Evolutionary conservation across 306 rosid species (phyloP).

Genomic region (Canavalia ensiformis): DNA sequence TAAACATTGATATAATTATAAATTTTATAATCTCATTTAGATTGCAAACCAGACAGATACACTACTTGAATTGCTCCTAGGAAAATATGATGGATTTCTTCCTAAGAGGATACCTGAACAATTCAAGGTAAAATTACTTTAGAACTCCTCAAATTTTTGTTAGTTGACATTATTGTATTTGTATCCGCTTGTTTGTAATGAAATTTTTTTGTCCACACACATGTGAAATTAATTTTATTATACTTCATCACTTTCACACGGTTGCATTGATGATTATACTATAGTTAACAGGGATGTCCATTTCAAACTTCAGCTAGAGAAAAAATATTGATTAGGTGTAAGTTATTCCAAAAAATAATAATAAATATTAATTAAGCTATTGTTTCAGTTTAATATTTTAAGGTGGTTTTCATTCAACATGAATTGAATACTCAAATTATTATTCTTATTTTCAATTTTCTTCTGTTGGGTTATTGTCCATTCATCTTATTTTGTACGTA

Average conservation of each 20-base stretch:
- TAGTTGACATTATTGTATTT: background rate
- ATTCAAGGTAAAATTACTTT: too few relatives aligned
- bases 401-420: background rate
- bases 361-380: conserved; percentile 8
- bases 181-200: background rate
- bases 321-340: background rate
- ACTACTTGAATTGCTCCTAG: too few relatives aligned
- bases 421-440: too few relatives aligned
- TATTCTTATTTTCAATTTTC: too few relatives aligned
- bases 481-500: conserved; percentile 5
- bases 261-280: background rate
- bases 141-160: background rate
- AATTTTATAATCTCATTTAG: too few relatives aligned
- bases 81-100: too few relatives aligned
- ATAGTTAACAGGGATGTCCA: background rate
- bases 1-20: too few relatives aligned
- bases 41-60: too few relatives aligned
- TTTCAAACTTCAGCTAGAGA: background rate
- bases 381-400: conserved; percentile 6
- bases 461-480: background rate
- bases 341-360: background rate
- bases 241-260: background rate
- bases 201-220: background rate
- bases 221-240: too few relatives aligned
- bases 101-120: too few relatives aligned